These are phyloP conservation scores for Aspergillus glaucus DNA, from an alignment of 2,329 filamentous ascomycete species.

Conservation along the genomic window DNA sequence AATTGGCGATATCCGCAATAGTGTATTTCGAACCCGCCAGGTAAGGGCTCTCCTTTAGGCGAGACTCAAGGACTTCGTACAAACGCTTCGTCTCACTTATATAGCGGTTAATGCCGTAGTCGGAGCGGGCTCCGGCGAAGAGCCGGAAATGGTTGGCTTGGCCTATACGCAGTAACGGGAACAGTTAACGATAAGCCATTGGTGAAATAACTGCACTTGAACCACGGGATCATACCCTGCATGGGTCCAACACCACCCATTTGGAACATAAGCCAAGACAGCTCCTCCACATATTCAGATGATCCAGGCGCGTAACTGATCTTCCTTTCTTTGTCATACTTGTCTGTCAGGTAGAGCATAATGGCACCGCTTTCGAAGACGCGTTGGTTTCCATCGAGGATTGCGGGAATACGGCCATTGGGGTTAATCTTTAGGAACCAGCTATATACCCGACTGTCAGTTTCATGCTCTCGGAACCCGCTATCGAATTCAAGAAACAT, in stretches of 20 bases:
- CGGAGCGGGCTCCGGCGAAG: slow-evolving; percentile 38
- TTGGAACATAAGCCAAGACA: slow-evolving; percentile 44
- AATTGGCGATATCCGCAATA: slow-evolving; percentile 44
- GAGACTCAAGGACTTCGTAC: slow-evolving; percentile 41
- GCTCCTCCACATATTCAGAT: slow-evolving; percentile 38
- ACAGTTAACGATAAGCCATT: background rate
- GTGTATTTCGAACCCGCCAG: slow-evolving; percentile 43
- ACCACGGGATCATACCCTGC: slow-evolving; percentile 20
- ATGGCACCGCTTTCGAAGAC: slow-evolving; percentile 44
- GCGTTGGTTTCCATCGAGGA: slow-evolving; percentile 34
- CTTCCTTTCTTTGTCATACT: slow-evolving; percentile 38
- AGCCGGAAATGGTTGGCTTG: slow-evolving; percentile 45
- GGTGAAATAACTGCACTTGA: background rate
- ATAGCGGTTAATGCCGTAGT: slow-evolving; percentile 44
- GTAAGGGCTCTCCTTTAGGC: slow-evolving; percentile 37
- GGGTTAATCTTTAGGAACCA: slow-evolving; percentile 46
- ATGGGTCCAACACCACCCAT: slow-evolving; percentile 38
- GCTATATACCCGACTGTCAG: slow-evolving; percentile 3
- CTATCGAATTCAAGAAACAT: background rate
- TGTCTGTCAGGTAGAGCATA: slow-evolving; percentile 40
- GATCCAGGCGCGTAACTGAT: slow-evolving; percentile 40
- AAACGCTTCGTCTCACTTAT: slow-evolving; percentile 45
- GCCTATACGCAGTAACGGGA: slow-evolving; percentile 17
- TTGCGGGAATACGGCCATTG: slow-evolving; percentile 45
- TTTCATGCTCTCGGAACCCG: background rate